Percentiles rank a stretch among this genome's conserved stretches.
phyloP scores from a whole-genome alignment of 73 alveolate genomes.

The Paramecium primaurelia region DNA sequence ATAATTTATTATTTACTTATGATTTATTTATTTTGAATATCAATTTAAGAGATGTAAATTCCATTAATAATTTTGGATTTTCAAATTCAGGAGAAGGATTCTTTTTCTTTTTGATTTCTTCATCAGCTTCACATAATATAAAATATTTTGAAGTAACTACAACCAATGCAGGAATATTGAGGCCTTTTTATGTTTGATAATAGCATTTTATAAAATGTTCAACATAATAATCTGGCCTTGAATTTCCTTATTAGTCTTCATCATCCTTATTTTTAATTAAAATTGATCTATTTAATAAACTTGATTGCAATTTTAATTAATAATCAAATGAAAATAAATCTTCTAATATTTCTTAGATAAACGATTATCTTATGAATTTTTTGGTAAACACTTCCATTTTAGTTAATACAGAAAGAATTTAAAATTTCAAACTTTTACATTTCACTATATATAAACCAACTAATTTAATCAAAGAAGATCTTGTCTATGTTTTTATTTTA shows the following conservation, averaged over 20 bases:
- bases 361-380: constrained; percentile 54
- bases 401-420: constrained; percentile 8
- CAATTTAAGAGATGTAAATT: neutral
- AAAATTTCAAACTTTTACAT: constrained; percentile 9
- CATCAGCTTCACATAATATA: neutral
- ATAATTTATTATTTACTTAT: neutral
- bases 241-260: neutral
- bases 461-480: neutral
- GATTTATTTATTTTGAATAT: neutral
- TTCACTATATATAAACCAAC: constrained; percentile 42
- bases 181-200: neutral
- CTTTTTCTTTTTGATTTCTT: neutral
- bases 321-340: neutral
- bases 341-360: constrained; percentile 47
- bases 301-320: neutral
- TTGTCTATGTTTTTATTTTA: neutral
- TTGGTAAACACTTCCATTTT: constrained; percentile 44
- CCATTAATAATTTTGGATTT: neutral
- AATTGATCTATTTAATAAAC: neutral
- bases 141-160: neutral
- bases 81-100: neutral
- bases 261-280: neutral
- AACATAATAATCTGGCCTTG: neutral
- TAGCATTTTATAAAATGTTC: neutral
- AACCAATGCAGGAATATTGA: neutral